Percentiles rank a stretch among this genome's conserved stretches.
Evolutionary conservation across 192 early-diverging fungal species (phyloP).

Genomic region (Entomortierella parvispora): DNA sequence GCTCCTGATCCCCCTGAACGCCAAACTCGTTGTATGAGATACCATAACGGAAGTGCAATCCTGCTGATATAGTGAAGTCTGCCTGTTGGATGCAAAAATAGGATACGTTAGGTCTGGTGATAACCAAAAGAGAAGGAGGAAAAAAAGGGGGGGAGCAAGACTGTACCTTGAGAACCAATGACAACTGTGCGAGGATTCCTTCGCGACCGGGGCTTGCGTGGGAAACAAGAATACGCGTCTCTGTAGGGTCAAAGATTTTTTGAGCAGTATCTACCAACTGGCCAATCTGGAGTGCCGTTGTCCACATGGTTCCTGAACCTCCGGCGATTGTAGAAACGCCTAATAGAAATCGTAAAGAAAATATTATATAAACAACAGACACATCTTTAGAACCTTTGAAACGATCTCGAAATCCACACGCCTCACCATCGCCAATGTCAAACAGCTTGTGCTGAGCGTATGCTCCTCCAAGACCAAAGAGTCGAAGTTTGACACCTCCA

Average conservation of each 20-base stretch:
- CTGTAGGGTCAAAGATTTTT: conserved; percentile 61
- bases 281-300: conserved; percentile 69
- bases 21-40: conserved; percentile 72
- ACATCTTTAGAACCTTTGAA: background rate
- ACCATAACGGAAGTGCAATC: conserved; percentile 70
- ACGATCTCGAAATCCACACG: background rate
- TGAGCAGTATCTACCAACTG: conserved; percentile 68
- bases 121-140: conserved; percentile 1
- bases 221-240: conserved; percentile 65
- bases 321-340: conserved; percentile 67
- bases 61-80: conserved; percentile 71
- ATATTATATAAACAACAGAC: background rate
- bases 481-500: conserved; percentile 64
- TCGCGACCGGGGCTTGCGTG: conserved; percentile 70
- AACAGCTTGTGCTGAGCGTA: conserved; percentile 69
- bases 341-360: background rate
- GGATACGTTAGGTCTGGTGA: background rate
- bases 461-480: conserved; percentile 70
- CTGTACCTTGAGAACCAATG: conserved; percentile 58
- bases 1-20: conserved; percentile 62
- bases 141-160: background rate
- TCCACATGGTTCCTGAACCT: conserved; percentile 72
- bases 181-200: conserved; percentile 65
- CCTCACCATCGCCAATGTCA: conserved; percentile 68
- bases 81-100: no score